These are phyloP conservation scores for Phytophthora cryptogea DNA, from an alignment of 352 stramenopile species.

Conservation along the genomic window DNA sequence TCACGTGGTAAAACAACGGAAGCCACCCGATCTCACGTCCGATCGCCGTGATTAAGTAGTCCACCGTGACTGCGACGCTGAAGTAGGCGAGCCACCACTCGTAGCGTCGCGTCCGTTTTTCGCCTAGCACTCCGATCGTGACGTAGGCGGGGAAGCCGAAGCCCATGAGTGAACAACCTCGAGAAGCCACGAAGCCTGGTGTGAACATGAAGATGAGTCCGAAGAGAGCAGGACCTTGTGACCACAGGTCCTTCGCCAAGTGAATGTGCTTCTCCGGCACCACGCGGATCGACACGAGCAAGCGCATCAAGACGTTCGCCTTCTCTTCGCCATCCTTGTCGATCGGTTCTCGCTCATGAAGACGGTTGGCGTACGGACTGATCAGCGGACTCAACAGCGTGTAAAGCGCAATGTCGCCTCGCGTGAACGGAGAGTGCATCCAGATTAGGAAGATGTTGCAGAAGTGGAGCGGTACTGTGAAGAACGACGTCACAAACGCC, in stretches of 20 bases:
- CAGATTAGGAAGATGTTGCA: slow-evolving; percentile 79
- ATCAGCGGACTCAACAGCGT: slow-evolving; percentile 65
- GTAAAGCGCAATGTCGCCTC: slow-evolving; percentile 76
- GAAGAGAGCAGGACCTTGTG: slow-evolving; percentile 75
- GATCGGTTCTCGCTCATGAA: slow-evolving; percentile 45
- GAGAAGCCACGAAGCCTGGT: slow-evolving; percentile 79
- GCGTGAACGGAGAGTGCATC: slow-evolving; percentile 79
- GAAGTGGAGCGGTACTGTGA: slow-evolving; percentile 57
- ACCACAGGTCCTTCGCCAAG: slow-evolving; percentile 77
- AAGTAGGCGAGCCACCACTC: slow-evolving; percentile 91
- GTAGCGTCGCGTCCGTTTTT: slow-evolving; percentile 79
- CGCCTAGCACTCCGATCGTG: slow-evolving; percentile 73
- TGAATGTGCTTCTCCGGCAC: slow-evolving; percentile 71
- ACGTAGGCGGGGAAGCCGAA: slow-evolving; percentile 88
- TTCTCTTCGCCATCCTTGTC: slow-evolving; percentile 41
- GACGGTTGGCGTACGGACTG: slow-evolving; percentile 74
- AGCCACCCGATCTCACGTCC: slow-evolving; percentile 71
- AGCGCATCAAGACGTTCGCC: slow-evolving; percentile 68
- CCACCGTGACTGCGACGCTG: slow-evolving; percentile 62
- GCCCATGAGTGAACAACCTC: slow-evolving; percentile 71
- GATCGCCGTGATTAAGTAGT: slow-evolving; percentile 72
- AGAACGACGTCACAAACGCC: slow-evolving; percentile 55
- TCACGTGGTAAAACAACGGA: slow-evolving; percentile 87
- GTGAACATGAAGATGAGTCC: slow-evolving; percentile 87
- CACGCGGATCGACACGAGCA: slow-evolving; percentile 66